These are phyloP conservation scores for Aspergillus novofumigatus DNA, from an alignment of 2,329 filamentous ascomycete species.

Conservation along the genomic window DNA sequence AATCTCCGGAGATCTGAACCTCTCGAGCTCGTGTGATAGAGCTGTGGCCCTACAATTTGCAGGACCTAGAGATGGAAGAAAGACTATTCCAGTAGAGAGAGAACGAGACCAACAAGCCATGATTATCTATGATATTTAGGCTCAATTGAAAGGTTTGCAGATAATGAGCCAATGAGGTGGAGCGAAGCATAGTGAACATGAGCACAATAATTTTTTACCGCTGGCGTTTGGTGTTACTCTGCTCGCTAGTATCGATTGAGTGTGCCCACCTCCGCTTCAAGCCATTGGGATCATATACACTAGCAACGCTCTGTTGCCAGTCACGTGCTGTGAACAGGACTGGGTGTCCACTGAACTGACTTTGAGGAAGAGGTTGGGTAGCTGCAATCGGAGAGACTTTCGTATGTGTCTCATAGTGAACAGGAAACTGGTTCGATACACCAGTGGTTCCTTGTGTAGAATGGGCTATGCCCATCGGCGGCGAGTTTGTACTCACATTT, in stretches of 20 bases:
- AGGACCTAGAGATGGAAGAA: too few species aligned
- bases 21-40: too few species aligned
- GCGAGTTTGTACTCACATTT: conserved; percentile 36
- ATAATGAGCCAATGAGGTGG: background rate
- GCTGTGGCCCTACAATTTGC: too few species aligned
- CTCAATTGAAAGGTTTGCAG: too few species aligned
- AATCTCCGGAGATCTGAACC: too few species aligned
- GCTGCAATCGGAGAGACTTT: conserved; percentile 27
- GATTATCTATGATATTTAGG: too few species aligned
- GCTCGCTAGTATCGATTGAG: conserved; percentile 29
- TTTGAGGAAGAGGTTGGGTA: conserved; percentile 31
- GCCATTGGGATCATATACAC: conserved; percentile 44
- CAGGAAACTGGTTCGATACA: conserved; percentile 29
- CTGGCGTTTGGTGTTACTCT: conserved; percentile 30
- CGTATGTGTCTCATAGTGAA: conserved; percentile 30
- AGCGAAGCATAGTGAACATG: background rate
- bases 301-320: conserved; percentile 47
- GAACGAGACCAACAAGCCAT: too few species aligned
- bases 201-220: conserved; percentile 19
- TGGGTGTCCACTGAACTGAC: conserved; percentile 29
- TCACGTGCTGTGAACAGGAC: conserved; percentile 43
- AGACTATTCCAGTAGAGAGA: too few species aligned
- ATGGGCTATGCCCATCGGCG: conserved; percentile 37
- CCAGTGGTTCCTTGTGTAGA: conserved; percentile 23
- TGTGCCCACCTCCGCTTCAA: conserved; percentile 44